phyloP scores from a whole-genome alignment of 1,139 yeast genomes.

The Taphrina communis region DNA sequence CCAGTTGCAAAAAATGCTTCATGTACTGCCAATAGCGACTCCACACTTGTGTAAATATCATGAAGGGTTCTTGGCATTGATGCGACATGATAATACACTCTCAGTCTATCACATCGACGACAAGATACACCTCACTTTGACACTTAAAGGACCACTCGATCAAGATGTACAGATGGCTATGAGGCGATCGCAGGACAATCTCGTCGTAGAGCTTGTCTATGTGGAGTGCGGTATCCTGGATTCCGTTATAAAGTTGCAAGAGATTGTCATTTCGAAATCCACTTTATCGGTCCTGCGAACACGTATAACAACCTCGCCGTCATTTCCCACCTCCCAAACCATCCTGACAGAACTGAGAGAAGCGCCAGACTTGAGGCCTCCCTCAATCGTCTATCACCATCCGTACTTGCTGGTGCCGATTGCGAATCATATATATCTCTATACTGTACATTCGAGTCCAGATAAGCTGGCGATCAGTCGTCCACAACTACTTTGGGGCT shows the following conservation, averaged over 20 bases:
- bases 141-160: background rate
- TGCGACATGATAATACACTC: background rate
- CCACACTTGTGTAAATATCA: background rate
- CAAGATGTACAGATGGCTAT: background rate
- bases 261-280: background rate
- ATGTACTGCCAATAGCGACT: background rate
- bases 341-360: no score
- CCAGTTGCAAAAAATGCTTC: background rate
- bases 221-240: constrained; percentile 1
- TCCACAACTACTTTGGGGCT: background rate
- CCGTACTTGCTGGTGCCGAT: constrained; percentile 14
- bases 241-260: background rate
- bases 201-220: constrained; percentile 14
- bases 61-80: background rate
- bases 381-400: constrained; percentile 6
- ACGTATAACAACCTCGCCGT: background rate
- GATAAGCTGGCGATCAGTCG: background rate
- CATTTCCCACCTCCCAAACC: background rate
- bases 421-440: background rate
- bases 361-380: no score
- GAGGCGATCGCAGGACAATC: background rate
- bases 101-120: background rate
- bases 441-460: constrained; percentile 8
- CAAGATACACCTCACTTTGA: background rate
- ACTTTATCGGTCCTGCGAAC: background rate